Conservation (phyloP, 768 basidiomycete species). For the Suillus discolor region DNA sequence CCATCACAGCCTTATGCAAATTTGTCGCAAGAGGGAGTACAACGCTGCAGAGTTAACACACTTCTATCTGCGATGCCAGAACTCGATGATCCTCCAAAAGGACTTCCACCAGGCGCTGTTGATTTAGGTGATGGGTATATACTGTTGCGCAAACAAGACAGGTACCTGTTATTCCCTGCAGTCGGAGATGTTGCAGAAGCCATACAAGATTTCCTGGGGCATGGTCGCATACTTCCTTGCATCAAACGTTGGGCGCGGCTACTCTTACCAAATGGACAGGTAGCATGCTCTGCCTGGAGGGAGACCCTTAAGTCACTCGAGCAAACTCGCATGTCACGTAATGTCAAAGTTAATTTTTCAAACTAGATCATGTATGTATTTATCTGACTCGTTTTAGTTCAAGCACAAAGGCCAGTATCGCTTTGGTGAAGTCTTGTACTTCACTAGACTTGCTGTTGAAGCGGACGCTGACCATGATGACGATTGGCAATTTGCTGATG, state of each 20-base stretch:
- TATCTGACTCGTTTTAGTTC: too few relatives aligned
- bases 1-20: too few relatives aligned
- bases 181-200: not conserved
- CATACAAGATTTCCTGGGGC: not conserved
- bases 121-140: not conserved
- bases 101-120: not conserved
- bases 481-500: too few relatives aligned
- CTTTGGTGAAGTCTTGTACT: too few relatives aligned
- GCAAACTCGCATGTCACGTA: not conserved
- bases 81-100: not conserved
- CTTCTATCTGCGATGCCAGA: too few relatives aligned
- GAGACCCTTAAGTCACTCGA: not conserved
- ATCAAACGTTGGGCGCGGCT: slow-evolving; percentile 20
- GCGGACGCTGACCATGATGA: too few relatives aligned
- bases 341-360: slow-evolving; percentile 3
- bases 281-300: slow-evolving; percentile 14
- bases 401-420: too few relatives aligned
- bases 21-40: too few relatives aligned
- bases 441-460: too few relatives aligned
- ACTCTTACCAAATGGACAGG: slow-evolving; percentile 25
- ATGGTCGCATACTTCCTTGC: not conserved
- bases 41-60: too few relatives aligned
- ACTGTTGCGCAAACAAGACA: not conserved
- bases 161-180: not conserved
- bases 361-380: too few relatives aligned